phyloP scores from a whole-genome alignment of 208 protist genomes.

The Leishmania tarentolae region DNA sequence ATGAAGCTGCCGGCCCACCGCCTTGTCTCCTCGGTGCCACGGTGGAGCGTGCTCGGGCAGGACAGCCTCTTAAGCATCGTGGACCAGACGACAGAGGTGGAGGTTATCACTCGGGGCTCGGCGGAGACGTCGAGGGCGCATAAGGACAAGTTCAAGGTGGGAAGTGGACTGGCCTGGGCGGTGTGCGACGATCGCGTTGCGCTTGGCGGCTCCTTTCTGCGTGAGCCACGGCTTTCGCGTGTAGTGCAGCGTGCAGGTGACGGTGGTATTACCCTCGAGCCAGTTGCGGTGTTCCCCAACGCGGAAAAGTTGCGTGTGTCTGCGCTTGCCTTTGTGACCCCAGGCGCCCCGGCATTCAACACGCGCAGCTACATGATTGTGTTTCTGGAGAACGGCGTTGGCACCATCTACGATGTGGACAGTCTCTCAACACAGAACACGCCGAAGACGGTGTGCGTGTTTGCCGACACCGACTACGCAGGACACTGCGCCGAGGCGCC shows the following conservation, averaged over 20 bases:
- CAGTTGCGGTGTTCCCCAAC: constrained; percentile 39
- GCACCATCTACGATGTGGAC: constrained; percentile 57
- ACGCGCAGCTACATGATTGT: constrained; percentile 66
- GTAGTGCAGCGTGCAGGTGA: constrained; percentile 30
- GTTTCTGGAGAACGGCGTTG: constrained; percentile 61
- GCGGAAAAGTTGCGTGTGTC: constrained; percentile 50
- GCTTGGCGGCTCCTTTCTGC: constrained; percentile 79
- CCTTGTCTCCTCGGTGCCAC: constrained; percentile 67
- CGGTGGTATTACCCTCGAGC: constrained; percentile 20
- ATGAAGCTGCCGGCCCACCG: constrained; percentile 67
- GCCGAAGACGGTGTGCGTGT: constrained; percentile 45
- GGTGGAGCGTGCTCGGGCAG: constrained; percentile 41
- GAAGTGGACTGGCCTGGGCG: constrained; percentile 69
- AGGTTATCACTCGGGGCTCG: constrained; percentile 46
- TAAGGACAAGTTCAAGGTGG: constrained; percentile 79
- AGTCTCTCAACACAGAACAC: constrained; percentile 32
- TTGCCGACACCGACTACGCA: constrained; percentile 63
- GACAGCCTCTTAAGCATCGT: constrained; percentile 57
- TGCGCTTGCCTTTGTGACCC: constrained; percentile 51
- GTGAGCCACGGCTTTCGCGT: constrained; percentile 59
- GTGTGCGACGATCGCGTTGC: constrained; percentile 42
- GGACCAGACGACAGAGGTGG: constrained; percentile 62
- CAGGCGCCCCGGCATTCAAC: constrained; percentile 61
- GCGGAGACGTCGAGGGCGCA: constrained; percentile 28
- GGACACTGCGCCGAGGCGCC: constrained; percentile 41